Evolutionary conservation across 2,329 filamentous ascomycete species (phyloP), one percentile per base, ranked within the genome.

Genomic region (Fusarium globosum): DNA sequence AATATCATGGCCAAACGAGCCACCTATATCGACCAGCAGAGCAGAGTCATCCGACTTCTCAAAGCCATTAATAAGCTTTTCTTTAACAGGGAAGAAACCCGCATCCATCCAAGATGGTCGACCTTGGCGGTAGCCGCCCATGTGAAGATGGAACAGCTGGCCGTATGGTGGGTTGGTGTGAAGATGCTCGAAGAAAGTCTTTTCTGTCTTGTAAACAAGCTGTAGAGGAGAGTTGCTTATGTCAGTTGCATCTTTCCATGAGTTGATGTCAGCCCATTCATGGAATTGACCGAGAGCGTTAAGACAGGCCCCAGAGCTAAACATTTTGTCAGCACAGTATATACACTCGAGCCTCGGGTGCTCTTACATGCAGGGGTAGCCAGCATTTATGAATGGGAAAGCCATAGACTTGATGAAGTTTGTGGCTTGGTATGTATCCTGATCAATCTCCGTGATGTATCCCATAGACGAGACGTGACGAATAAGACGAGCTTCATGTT

Each of bases 401-500:
- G 76, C 78, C 58, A 85, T 68, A 0, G 81, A 79, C 46, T 77
- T 82, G 48, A 79, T 77, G 61, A 83, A 85, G 74, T 82, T 84
- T 61, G 81, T 85, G 1, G 79, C 75, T 69, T 74, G 71, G 71
- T 84, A 85, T 35, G 80, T 77, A 48, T 85, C 81, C 0, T 66
- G 57, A 1, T 74, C 81, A 1, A 78, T 77, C 66, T 85, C 82
- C 2, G 75, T 73, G 51, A 85, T 73, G 66, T 84, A 82, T 1
- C 83, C 83, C 80, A 84, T 83, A 1, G 82, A 79, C 2, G 74
- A 78, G 2, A 85, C 68, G 61, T 85, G 83, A 20, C 80, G 75
- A 74, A 85, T 75, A 38, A 85, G 69, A 14, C 82, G 81, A 6
- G 79, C 73, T 30, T 41, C 1, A 13, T 6, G 4, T 8, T 43